These are phyloP conservation scores for Tetrapisispora iriomotensis DNA, from an alignment of 805 yeast genomes.

Conservation along the genomic window DNA sequence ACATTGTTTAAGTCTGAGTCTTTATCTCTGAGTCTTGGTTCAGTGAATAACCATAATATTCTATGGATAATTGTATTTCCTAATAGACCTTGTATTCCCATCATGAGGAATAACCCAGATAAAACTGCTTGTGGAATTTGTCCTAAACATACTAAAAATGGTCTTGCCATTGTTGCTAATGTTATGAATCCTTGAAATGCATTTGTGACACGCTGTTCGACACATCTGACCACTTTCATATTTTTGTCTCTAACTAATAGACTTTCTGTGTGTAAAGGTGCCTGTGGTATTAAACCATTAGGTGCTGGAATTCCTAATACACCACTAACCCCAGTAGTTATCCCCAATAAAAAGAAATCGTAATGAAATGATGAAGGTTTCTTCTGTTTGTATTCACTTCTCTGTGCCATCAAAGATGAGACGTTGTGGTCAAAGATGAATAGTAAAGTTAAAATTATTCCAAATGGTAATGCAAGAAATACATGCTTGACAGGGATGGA, in stretches of 20 bases:
- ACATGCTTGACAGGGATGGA: conserved; percentile 52
- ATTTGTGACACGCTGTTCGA: conserved; percentile 85
- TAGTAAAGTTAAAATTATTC: conserved; percentile 67
- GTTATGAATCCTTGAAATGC: conserved; percentile 76
- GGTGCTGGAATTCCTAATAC: conserved; percentile 90
- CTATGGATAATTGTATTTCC: conserved; percentile 55
- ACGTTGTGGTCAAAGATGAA: conserved; percentile 95
- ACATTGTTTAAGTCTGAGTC: conserved; percentile 28
- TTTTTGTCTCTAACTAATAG: conserved; percentile 39
- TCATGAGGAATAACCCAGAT: conserved; percentile 85
- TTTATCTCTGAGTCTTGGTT: conserved; percentile 33
- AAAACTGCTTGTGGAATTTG: conserved; percentile 86
- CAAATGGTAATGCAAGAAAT: conserved; percentile 89
- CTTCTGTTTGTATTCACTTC: conserved; percentile 62
- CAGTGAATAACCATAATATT: conserved; percentile 54
- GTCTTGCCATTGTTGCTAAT: conserved; percentile 82
- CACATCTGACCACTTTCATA: conserved; percentile 42
- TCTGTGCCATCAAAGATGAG: conserved; percentile 87
- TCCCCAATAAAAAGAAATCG: conserved; percentile 77
- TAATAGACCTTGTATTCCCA: conserved; percentile 78
- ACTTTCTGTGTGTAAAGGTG: conserved; percentile 83
- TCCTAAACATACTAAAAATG: conserved; percentile 70
- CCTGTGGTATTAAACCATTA: conserved; percentile 94
- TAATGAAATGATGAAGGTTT: conserved; percentile 91
- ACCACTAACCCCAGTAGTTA: conserved; percentile 82